Evolutionary conservation across 2,329 filamentous ascomycete genomes (phyloP).

Genomic region (Polytolypa hystricis): DNA sequence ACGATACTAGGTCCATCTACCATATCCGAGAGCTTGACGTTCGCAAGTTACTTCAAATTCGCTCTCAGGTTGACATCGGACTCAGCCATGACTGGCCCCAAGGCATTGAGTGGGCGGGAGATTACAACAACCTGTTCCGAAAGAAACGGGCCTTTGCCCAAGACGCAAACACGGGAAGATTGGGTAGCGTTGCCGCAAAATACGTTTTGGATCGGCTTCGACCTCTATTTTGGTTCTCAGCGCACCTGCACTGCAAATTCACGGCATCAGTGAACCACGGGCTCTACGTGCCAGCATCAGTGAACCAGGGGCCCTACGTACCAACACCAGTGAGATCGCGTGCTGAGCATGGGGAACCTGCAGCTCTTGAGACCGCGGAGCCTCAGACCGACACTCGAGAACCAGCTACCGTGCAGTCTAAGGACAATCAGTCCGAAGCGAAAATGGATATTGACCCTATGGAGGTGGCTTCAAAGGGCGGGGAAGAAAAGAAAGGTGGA

Average conservation of each 20-base stretch:
- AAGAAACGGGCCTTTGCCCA: conserved; percentile 63
- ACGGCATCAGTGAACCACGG: conserved; percentile 49
- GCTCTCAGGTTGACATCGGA: conserved; percentile 82
- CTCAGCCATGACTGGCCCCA: conserved; percentile 95
- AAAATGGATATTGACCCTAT: neutral
- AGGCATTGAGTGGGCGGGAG: conserved; percentile 66
- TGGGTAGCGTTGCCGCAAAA: conserved; percentile 72
- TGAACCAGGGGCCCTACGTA: neutral
- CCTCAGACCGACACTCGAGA: neutral
- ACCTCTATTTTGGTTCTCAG: conserved; percentile 83
- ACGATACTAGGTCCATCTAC: conserved; percentile 73
- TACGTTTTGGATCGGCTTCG: conserved; percentile 71
- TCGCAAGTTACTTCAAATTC: conserved; percentile 74
- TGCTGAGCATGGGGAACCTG: conserved; percentile 4
- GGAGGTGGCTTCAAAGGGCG: neutral
- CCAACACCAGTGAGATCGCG: neutral
- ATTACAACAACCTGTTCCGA: conserved; percentile 56
- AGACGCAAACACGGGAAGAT: conserved; percentile 62
- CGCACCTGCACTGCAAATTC: conserved; percentile 86
- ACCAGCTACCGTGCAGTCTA: neutral
- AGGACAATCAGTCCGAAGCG: neutral
- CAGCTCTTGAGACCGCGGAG: neutral
- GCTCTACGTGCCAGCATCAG: conserved; percentile 15
- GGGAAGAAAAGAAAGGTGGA: too few relatives aligned
- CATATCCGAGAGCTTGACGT: conserved; percentile 82